phyloP scores from a whole-genome alignment of 78 protist genomes.

The Cavenderia fasciculata region DNA sequence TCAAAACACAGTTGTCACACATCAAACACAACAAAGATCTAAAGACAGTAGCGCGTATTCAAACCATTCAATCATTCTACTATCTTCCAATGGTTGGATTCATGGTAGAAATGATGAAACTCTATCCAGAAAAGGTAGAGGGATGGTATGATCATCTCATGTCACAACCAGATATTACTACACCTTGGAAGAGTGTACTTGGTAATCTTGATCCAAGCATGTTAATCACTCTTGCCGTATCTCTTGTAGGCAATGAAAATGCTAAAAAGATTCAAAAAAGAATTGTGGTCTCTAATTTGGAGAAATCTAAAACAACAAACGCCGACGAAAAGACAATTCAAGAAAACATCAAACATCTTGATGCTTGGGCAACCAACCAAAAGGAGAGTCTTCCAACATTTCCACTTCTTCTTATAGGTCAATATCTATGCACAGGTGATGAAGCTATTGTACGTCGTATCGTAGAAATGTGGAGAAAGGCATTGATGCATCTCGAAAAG shows the following conservation, averaged over 20 bases:
- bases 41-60: constrained; percentile 22
- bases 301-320: background rate
- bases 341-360: background rate
- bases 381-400: background rate
- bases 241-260: background rate
- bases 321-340: background rate
- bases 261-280: background rate
- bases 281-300: too few relatives aligned
- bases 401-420: constrained; percentile 45
- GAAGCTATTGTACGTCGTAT: constrained; percentile 18
- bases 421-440: constrained; percentile 46
- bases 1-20: background rate
- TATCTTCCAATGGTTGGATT: constrained; percentile 61
- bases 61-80: constrained; percentile 45
- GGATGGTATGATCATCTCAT: constrained; percentile 37
- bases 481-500: constrained; percentile 22
- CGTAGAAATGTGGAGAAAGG: constrained; percentile 1
- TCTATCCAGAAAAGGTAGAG: background rate
- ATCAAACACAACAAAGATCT: constrained; percentile 14
- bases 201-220: constrained; percentile 48
- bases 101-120: constrained; percentile 28
- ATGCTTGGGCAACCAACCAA: constrained; percentile 22
- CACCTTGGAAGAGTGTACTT: constrained; percentile 27
- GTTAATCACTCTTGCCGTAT: constrained; percentile 31
- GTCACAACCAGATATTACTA: background rate